Evolutionary conservation across 139 green algal genomes (phyloP).

Genomic region (Yamagishiella unicocca): DNA sequence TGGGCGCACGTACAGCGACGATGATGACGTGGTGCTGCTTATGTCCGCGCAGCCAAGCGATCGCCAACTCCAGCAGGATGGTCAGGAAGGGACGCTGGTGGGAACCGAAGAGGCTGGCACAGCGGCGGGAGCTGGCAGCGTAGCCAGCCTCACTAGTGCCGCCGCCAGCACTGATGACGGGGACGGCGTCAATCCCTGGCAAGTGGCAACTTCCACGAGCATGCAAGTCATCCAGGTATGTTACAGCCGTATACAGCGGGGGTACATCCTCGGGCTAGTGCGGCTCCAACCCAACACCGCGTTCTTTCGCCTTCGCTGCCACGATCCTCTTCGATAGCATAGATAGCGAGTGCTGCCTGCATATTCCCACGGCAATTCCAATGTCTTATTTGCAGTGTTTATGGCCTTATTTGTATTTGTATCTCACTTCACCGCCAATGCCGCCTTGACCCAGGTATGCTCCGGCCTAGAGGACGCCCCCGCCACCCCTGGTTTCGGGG

Average conservation of each 20-base stretch:
- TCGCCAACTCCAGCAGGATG: neutral
- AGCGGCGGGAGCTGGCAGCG: neutral
- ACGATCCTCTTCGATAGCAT: too few relatives aligned
- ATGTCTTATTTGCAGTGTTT: too few relatives aligned
- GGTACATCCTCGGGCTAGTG: too few relatives aligned
- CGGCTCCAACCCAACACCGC: too few relatives aligned
- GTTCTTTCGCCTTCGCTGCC: too few relatives aligned
- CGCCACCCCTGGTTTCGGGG: neutral
- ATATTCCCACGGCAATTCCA: too few relatives aligned
- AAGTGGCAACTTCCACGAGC: neutral
- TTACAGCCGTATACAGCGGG: neutral
- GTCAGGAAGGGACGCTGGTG: neutral
- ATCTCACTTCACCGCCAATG: too few relatives aligned
- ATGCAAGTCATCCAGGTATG: neutral
- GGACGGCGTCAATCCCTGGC: neutral
- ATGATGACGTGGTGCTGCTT: neutral
- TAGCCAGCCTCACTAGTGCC: neutral
- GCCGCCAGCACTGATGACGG: neutral
- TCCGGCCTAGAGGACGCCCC: slow-evolving; percentile 32
- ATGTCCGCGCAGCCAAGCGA: neutral
- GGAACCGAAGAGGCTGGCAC: neutral
- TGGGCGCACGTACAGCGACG: neutral
- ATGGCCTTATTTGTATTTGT: too few relatives aligned
- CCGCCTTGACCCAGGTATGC: too few relatives aligned
- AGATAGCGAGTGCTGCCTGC: too few relatives aligned